Evolutionary conservation across 768 basidiomycete species (phyloP).

Genomic region (Trichaptum fuscoviolaceum): DNA sequence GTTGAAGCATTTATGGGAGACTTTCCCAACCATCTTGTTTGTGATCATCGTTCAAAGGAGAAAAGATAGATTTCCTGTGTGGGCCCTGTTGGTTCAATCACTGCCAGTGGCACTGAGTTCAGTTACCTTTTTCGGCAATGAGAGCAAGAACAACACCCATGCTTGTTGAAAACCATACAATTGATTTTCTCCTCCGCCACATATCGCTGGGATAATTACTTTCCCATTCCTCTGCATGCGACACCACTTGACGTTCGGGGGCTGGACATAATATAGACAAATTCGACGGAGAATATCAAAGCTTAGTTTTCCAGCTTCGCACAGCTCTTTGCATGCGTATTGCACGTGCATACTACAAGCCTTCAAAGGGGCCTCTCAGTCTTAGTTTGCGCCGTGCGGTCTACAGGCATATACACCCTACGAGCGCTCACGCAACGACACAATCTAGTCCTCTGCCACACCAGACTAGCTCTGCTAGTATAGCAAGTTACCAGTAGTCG

Average conservation of each 20-base stretch:
- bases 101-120: no score
- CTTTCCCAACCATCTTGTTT: no score
- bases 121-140: no score
- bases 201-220: not conserved
- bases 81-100: no score
- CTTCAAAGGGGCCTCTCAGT: no score
- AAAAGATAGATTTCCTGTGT: not conserved
- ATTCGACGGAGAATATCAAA: not conserved
- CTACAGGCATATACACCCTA: not conserved
- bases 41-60: not conserved
- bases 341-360: not conserved
- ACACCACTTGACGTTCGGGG: not conserved
- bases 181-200: not conserved
- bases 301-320: not conserved
- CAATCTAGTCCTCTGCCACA: not conserved
- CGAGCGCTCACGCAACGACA: not conserved
- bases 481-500: not conserved
- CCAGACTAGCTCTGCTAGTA: not conserved
- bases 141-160: no score
- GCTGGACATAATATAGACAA: not conserved
- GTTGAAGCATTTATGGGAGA: no score
- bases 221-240: not conserved
- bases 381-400: not conserved
- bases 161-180: not conserved
- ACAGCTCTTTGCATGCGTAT: not conserved